Conservation (phyloP, 139 green algal species). For the Pedinophyceae sp. region DNA sequence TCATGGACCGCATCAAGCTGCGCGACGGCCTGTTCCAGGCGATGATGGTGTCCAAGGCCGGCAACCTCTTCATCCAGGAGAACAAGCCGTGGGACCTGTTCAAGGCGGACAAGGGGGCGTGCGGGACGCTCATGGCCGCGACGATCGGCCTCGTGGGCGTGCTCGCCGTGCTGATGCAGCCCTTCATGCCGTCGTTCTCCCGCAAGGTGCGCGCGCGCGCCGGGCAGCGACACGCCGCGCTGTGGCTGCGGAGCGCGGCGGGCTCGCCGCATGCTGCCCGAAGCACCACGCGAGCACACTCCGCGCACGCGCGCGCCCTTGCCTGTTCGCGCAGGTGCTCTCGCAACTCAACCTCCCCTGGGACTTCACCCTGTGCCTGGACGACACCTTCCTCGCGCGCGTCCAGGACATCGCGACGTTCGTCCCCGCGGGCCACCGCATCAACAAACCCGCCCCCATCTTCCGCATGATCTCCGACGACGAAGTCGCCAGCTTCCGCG, state of each 20-base stretch:
- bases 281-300: too few relatives aligned
- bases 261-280: too few relatives aligned
- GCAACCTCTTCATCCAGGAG: conserved; percentile 76
- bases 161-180: conserved; percentile 63
- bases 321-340: too few relatives aligned
- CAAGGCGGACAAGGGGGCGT: conserved; percentile 38
- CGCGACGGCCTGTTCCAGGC: conserved; percentile 39
- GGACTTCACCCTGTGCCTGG: too few relatives aligned
- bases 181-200: conserved; percentile 81
- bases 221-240: too few relatives aligned
- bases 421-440: conserved; percentile 45
- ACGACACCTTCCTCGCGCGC: too few relatives aligned
- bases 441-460: conserved; percentile 33
- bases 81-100: conserved; percentile 36
- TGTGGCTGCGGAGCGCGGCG: too few relatives aligned
- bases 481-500: conserved; percentile 17
- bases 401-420: too few relatives aligned
- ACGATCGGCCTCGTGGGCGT: conserved; percentile 63
- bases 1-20: conserved; percentile 60
- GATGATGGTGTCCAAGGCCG: conserved; percentile 48
- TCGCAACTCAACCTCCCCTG: too few relatives aligned
- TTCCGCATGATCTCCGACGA: conserved; percentile 36
- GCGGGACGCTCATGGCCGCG: conserved; percentile 32
- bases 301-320: too few relatives aligned
- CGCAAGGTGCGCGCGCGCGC: conserved; percentile 12